Evolutionary conservation across 208 protist genomes (phyloP), one percentile per base, ranked within the genome.

Genomic region (Trypanosoma cruzi): DNA sequence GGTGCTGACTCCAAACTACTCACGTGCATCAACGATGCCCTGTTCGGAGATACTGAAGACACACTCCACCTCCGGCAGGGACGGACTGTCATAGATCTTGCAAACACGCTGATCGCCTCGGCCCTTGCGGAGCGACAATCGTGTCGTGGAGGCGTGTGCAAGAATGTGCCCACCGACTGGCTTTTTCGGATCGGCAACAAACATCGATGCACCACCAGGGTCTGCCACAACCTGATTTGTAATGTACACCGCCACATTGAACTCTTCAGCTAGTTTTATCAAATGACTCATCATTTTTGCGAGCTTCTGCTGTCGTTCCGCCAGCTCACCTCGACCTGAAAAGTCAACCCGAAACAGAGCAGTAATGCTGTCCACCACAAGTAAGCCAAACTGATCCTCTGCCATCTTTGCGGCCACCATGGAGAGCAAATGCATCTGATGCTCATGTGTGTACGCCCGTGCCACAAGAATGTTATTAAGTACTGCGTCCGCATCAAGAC

Each of bases 211-310:
- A 36, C 98, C 98, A 77, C 99, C 98, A 22, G 99, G 98, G 60
- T 98, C 87, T 1, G 99, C 93, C 22, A 99, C 98, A 4, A 99
- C 98, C 86, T 99, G 98, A 71, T 99, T 99, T 14, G 98, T 99
- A 66, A 99, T 99, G 74, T 99, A 99, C 16, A 99, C 98, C 4
- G 98, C 99, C 28, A 99, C 90, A 79, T 99, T 99, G 79, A 98
- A 99, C 84, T 99, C 98, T 77, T 99, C 98, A 4, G 98, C 91
- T 6, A 99, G 78, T 77, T 99, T 99, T 32, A 96, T 97, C 8
- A 99, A 82, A 37, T 89, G 79, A 66, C 86, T 95, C 61, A 97
- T 71, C 89, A 97, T 96, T 61, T 91, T 93, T 8, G 75, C 89
- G 36, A 98, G 89, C 68, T 97, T 97, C 79, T 97, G 93, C 82